These are phyloP conservation scores for Letharia columbiana DNA, from an alignment of 495 filamentous ascomycete species.

Conservation along the genomic window DNA sequence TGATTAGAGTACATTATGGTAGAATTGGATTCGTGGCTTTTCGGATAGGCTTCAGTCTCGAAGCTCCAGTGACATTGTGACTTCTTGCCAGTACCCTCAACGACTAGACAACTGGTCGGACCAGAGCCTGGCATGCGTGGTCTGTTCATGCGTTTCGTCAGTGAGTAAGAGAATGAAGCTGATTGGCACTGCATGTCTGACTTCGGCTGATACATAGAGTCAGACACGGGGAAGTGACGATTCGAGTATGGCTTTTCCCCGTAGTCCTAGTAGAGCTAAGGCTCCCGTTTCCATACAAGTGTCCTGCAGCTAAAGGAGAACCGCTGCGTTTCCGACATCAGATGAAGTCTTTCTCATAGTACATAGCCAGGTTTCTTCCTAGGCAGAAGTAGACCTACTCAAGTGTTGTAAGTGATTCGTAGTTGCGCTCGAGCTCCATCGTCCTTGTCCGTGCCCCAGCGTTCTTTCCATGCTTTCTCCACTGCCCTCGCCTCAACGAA, in stretches of 20 bases:
- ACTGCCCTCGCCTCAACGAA: conserved; percentile 53
- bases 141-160: neutral
- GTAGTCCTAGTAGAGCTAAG: conserved; percentile 2
- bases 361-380: neutral
- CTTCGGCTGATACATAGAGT: neutral
- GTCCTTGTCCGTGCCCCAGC: conserved; percentile 55
- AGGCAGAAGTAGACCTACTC: neutral
- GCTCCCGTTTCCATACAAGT: conserved; percentile 5
- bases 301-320: conserved; percentile 3
- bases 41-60: neutral
- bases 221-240: neutral
- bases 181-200: neutral
- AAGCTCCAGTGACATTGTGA: neutral
- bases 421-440: conserved; percentile 42
- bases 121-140: neutral
- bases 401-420: conserved; percentile 40
- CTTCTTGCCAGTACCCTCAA: neutral
- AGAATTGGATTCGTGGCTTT: neutral
- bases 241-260: conserved; percentile 6
- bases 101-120: neutral
- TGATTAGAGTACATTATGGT: neutral
- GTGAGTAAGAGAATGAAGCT: neutral
- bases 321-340: neutral
- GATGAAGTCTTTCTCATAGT: neutral
- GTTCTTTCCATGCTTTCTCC: conserved; percentile 63